A percentile compares a stretch with the other conserved stretches of the same genome.
Conservation (phyloP, 805 yeast species). For the Hagleromyces aurorensis region DNA sequence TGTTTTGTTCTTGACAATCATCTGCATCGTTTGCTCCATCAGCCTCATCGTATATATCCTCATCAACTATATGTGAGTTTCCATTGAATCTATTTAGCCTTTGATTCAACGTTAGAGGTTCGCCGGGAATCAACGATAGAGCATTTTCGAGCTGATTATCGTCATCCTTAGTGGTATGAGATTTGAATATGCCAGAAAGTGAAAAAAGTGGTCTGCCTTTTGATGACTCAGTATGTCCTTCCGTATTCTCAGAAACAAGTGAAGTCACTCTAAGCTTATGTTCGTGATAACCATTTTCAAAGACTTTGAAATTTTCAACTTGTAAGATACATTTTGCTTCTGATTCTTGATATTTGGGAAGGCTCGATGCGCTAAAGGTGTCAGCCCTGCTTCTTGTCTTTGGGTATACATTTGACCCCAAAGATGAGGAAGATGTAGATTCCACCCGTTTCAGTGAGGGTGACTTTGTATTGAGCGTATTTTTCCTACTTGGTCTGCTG, state of each 20-base stretch:
- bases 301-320: constrained; percentile 19
- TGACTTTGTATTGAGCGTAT: constrained; percentile 5
- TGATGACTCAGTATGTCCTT: constrained; percentile 5
- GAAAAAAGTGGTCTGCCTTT: constrained; percentile 17
- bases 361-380: constrained; percentile 19
- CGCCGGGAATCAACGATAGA: constrained; percentile 14
- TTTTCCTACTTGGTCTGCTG: constrained; percentile 3
- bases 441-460: constrained; percentile 6
- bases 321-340: constrained; percentile 14
- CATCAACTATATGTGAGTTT: too few relatives aligned
- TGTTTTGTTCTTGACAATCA: constrained; percentile 8
- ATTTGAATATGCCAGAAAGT: constrained; percentile 18
- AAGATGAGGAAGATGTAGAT: constrained; percentile 4
- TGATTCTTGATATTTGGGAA: constrained; percentile 10
- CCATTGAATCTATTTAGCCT: constrained; percentile 5
- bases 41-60: constrained; percentile 3
- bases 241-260: constrained; percentile 13
- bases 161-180: constrained; percentile 18
- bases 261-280: constrained; percentile 21
- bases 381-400: constrained; percentile 20
- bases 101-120: constrained; percentile 5
- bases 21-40: constrained; percentile 8
- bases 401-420: constrained; percentile 6
- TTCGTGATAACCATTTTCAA: constrained; percentile 24
- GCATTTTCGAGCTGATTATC: constrained; percentile 18